A percentile compares a stretch with the other conserved stretches of the same genome.
Evolutionary conservation across 352 stramenopile species (phyloP).

Genomic region (Thraustochytrium sp.): DNA sequence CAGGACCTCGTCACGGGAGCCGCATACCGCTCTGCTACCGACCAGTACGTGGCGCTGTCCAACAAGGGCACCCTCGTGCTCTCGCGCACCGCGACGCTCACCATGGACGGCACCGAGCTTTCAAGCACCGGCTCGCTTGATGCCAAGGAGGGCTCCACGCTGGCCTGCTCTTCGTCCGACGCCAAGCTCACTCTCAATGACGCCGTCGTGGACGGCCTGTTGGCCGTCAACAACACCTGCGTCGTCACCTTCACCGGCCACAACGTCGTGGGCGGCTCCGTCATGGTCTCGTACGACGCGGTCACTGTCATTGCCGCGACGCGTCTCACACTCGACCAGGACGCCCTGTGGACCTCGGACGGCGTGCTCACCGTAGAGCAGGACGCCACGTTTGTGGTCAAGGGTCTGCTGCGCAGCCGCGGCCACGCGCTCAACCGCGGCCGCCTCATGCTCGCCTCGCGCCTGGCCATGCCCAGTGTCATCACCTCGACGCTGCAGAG

Average conservation of each 20-base stretch:
- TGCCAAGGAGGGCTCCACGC: neutral
- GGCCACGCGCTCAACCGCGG: neutral
- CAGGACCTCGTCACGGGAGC: neutral
- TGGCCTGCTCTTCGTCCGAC: neutral
- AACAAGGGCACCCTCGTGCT: constrained; percentile 14
- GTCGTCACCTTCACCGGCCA: neutral
- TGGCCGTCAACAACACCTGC: neutral
- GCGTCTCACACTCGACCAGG: neutral
- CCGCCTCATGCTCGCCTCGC: neutral
- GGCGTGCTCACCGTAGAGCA: neutral
- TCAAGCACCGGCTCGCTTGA: neutral
- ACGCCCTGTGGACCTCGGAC: constrained; percentile 3
- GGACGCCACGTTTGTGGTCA: neutral
- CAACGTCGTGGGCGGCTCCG: neutral
- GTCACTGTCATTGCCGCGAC: neutral
- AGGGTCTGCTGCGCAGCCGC: neutral
- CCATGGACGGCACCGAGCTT: constrained; percentile 14
- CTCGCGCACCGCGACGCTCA: neutral
- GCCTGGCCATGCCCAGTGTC: neutral
- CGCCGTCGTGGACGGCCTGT: neutral
- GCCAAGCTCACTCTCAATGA: neutral
- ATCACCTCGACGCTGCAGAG: neutral
- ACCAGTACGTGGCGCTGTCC: neutral
- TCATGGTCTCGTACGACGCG: neutral
- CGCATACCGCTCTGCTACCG: neutral